Conservation (phyloP, 331 rosid genomes). For the Rosa hybrid region DNA sequence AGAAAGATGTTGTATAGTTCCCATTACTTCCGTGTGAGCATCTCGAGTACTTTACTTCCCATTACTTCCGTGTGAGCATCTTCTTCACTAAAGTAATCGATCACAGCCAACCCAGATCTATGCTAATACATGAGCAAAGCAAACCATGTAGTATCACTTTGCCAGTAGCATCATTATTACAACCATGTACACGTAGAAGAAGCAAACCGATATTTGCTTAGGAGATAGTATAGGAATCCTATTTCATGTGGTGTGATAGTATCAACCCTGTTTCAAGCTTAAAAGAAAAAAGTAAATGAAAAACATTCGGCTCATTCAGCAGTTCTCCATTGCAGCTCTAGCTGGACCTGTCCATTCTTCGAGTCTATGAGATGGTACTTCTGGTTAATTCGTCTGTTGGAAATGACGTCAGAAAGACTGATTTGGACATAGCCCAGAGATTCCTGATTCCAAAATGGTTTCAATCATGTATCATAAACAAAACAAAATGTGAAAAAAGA, state of each 20-base stretch:
- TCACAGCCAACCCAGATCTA: background rate
- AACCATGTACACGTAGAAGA: conserved; percentile 3
- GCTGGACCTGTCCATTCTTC: conserved; percentile 77
- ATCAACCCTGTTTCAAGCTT: background rate
- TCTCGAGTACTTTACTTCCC: background rate
- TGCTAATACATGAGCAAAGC: background rate
- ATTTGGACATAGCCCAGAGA: conserved; percentile 73
- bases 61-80: background rate
- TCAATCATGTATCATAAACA: background rate
- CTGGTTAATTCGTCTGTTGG: conserved; percentile 80
- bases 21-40: background rate
- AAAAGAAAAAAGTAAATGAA: background rate
- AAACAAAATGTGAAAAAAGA: background rate
- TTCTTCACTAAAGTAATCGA: background rate
- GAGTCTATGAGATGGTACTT: conserved; percentile 88
- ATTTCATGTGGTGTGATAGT: background rate
- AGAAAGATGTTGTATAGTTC: background rate
- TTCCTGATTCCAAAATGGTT: conserved; percentile 45
- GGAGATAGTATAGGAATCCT: background rate
- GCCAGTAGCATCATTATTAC: background rate
- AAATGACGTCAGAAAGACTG: conserved; percentile 62
- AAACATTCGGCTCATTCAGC: conserved; percentile 30
- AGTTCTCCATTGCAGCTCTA: conserved; percentile 86
- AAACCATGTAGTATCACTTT: background rate
- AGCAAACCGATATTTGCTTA: background rate